phyloP scores from a whole-genome alignment of 768 basidiomycete species.

The Leucocoprinus leucothites region DNA sequence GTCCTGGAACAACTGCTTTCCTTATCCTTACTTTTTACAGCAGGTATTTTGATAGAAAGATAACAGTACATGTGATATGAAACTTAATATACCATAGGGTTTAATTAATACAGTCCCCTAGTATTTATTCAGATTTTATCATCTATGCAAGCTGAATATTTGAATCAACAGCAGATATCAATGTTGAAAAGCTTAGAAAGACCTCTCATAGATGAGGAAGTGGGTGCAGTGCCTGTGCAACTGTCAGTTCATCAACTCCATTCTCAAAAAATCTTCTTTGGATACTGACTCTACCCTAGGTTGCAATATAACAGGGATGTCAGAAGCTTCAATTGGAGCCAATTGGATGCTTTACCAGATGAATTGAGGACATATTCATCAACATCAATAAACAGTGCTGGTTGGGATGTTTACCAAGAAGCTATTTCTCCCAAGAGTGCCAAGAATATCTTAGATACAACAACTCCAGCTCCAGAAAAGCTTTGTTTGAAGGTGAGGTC shows the following conservation, averaged over 20 bases:
- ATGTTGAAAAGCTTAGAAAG: slow-evolving; percentile 56
- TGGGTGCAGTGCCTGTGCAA: slow-evolving; percentile 79
- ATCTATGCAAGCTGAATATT: slow-evolving; percentile 75
- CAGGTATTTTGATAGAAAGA: slow-evolving; percentile 77
- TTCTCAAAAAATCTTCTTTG: not conserved
- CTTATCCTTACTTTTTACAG: slow-evolving; percentile 41
- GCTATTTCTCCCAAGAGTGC: slow-evolving; percentile 29
- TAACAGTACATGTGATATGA: too few species aligned
- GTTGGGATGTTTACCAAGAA: slow-evolving; percentile 33
- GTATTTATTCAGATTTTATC: slow-evolving; percentile 85
- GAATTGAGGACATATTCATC: slow-evolving; percentile 27
- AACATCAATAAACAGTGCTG: slow-evolving; percentile 46
- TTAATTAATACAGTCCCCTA: slow-evolving; percentile 19
- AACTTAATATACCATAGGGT: slow-evolving; percentile 1
- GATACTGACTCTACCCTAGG: slow-evolving; percentile 34
- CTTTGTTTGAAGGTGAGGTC: slow-evolving; percentile 46
- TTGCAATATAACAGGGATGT: slow-evolving; percentile 80
- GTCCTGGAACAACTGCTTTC: slow-evolving; percentile 56
- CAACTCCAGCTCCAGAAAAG: slow-evolving; percentile 40
- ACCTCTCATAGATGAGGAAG: slow-evolving; percentile 50
- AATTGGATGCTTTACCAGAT: slow-evolving; percentile 48
- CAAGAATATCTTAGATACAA: slow-evolving; percentile 36
- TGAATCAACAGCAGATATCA: slow-evolving; percentile 50
- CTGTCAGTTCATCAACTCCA: slow-evolving; percentile 45
- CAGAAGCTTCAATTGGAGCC: slow-evolving; percentile 63